Percentiles rank a stretch among this genome's conserved stretches.
phyloP scores from a whole-genome alignment of 1,284 basidiomycete species.

The Ustilago hordei region DNA sequence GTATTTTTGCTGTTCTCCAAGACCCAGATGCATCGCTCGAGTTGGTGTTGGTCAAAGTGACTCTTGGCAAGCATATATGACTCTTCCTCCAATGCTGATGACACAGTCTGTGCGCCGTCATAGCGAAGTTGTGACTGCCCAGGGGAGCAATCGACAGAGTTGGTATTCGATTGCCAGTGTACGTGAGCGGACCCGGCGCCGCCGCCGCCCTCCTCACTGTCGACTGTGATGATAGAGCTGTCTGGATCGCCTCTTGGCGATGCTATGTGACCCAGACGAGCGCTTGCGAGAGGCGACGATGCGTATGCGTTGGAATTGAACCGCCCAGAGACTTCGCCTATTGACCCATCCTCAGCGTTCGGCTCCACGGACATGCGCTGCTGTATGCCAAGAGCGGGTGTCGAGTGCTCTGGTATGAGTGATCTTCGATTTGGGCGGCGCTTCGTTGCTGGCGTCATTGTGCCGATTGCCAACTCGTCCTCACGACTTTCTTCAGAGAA shows the following conservation, averaged over 20 bases:
- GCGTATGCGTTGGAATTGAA: constrained; percentile 22
- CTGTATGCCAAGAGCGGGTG: constrained; percentile 59
- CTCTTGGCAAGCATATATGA: constrained; percentile 78
- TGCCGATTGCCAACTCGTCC: constrained; percentile 16
- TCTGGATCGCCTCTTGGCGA: constrained; percentile 35
- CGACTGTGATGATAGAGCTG: constrained; percentile 48
- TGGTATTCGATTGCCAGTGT: constrained; percentile 50
- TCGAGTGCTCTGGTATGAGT: constrained; percentile 62
- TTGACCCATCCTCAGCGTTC: constrained; percentile 28
- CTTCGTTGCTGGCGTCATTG: constrained; percentile 46
- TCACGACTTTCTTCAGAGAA: constrained; percentile 12
- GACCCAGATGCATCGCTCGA: constrained; percentile 77
- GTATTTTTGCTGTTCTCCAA: constrained; percentile 44
- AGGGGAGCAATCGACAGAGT: constrained; percentile 44
- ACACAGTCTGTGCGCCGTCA: not conserved
- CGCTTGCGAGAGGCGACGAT: constrained; percentile 37
- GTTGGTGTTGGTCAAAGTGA: constrained; percentile 83
- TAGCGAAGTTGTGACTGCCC: constrained; percentile 24
- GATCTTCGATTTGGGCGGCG: constrained; percentile 12
- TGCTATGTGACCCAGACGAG: constrained; percentile 13
- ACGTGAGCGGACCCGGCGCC: constrained; percentile 46
- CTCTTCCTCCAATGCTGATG: constrained; percentile 69
- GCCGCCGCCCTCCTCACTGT: constrained; percentile 36
- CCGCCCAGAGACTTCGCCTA: constrained; percentile 31
- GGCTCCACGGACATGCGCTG: constrained; percentile 42